Percentiles rank a stretch among this genome's conserved stretches.
These are phyloP conservation scores for Anisodus acutangulus DNA, from an alignment of 257 asterid species.

Conservation along the genomic window DNA sequence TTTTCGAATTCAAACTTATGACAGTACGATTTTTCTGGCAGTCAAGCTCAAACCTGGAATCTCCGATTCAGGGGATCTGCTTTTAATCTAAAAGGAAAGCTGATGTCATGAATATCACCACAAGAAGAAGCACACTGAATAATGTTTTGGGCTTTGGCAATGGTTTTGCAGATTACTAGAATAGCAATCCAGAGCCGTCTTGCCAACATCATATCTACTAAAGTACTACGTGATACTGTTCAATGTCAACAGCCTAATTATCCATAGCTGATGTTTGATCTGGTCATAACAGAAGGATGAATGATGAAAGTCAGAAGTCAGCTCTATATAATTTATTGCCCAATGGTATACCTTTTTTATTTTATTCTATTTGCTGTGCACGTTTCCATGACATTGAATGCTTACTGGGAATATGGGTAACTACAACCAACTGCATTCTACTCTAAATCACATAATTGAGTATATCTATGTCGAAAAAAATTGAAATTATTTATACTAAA, in stretches of 20 bases:
- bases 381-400: neutral
- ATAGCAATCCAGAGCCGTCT: constrained; percentile 33
- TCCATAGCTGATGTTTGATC: neutral
- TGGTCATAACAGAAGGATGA: neutral
- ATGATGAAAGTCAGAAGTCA: neutral
- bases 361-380: neutral
- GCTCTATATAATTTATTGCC: neutral
- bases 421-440: too few relatives aligned
- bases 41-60: constrained; percentile 46
- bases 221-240: neutral
- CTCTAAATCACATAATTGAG: neutral
- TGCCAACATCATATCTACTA: neutral
- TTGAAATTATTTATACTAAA: too few relatives aligned
- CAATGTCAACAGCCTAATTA: neutral
- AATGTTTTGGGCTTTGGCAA: constrained; percentile 43
- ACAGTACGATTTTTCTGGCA: constrained; percentile 50
- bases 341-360: neutral
- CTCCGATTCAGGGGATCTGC: constrained; percentile 51
- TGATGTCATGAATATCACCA: constrained; percentile 45
- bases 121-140: constrained; percentile 55
- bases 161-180: constrained; percentile 14
- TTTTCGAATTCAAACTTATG: constrained; percentile 33
- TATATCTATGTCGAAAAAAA: neutral
- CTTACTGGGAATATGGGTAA: neutral
- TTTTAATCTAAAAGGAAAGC: constrained; percentile 60